Base-by-base conservation (phyloP, 2,329 filamentous ascomycete species). In the Diplodia mutila region DNA sequence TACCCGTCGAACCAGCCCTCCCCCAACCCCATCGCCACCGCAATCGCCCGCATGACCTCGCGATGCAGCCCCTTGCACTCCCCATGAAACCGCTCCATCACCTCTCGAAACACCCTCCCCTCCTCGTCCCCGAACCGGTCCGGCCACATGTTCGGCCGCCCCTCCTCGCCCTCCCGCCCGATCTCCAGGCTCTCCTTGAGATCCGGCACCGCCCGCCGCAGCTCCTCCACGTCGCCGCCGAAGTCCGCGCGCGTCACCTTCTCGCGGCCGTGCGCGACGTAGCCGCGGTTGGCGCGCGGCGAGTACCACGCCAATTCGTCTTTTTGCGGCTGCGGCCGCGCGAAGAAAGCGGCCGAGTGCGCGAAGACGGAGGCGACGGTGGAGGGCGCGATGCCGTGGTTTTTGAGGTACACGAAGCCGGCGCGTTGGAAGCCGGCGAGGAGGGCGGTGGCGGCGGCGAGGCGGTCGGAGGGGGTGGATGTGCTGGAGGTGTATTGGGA, bases 381-480 rank as follows among this genome's bases (percentile, higher is more conserved):
- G 9, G 85, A 80, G 3, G 85, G 74, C 0, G 88, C 80, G 69
- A 97, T 90, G 49, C 90, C 87, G 71, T 94, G 89, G 78, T 94
- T 91, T 73, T 89, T 89, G 48, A 97, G 87, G 80, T 97, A 97
- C 70, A 97, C 87, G 83, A 97, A 97, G 67, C 94, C 94, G 2
- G 93, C 91, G 1, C 86, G 90, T 73, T 93, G 91, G 82, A 97
- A 97, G 51, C 92, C 93, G 65, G 88, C 76, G 14, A 94, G 88
- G 72, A 97, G 89, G 49, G 90, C 87, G 65, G 87, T 80, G 25
- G 93, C 93, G 1, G 91, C 88, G 52, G 85, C 80, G 61, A 85
- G 81, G 72, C 90, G 90, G 11, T 83, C 73, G 0, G 86, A 81
- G 23, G 32, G 29, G 9, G 85, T 84, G 39, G 90, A 90, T 67